Base-by-base conservation (phyloP, 1,139 yeast species). In the Nematodospora anomalae region DNA sequence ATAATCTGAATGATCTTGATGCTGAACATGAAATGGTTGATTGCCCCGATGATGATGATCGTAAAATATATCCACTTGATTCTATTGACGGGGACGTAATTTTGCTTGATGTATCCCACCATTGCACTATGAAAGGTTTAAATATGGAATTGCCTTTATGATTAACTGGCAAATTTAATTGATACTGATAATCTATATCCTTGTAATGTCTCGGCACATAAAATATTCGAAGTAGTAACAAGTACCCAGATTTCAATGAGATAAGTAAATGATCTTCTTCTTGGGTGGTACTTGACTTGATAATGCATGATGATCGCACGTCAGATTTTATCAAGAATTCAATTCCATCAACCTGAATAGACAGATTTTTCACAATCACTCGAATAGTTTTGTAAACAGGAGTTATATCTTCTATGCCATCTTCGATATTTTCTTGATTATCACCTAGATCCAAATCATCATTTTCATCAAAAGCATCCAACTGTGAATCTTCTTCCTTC, bases 91-190 rank as follows among this genome's bases (percentile, higher is more conserved):
- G 66, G 3, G 49, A 38, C 13, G 39, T 32, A 24, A 41, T 40
- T 12, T 42, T 35, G 24, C 47, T 52, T 2, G 50, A 57, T 5
- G 59, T 50, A 38, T 62, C 67, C 79, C 79, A 74, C 79, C 79
- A 74, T 45, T 74, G 80, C 0, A 74, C 72, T 10, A 71, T 67
- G 43, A 64, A 71, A 2, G 79, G 79, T 33, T 62, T 68, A 35
- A 56, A 58, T 1, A 64, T 52, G 28, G 49, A 44, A 48, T 45
- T 37, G 6, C 41, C 44, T 21, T 39, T 29, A 26, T 29, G 28
- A 26, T 40, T 31, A 3, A 37, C 30, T 5, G 32, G 16, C 10
- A 37, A 29, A 10, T 22, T 33, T 9, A 42, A 38, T 15, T 46
- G 51, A 37, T 44, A 45, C 35, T 51, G 26, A 43, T 54, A 57